Percentiles rank a stretch among this genome's conserved stretches.
These are phyloP conservation scores for Saksenaea oblongispora DNA, from an alignment of 371 early-diverging fungal genomes.

Conservation along the genomic window DNA sequence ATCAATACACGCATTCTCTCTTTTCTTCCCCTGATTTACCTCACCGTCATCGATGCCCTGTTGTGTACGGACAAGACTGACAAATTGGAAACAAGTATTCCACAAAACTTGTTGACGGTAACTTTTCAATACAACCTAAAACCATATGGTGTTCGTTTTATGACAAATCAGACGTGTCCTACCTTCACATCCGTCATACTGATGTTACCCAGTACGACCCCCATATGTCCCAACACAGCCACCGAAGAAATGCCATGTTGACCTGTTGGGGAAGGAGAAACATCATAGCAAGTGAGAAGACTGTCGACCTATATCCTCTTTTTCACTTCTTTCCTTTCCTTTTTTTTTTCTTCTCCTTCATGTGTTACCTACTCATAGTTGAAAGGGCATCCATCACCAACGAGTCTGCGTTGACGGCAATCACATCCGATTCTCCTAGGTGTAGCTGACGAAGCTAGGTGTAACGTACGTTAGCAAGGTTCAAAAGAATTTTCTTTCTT, in stretches of 20 bases:
- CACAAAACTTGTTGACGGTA: constrained; percentile 46
- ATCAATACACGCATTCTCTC: neutral
- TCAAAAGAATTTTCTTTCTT: too few species aligned
- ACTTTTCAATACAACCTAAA: constrained; percentile 45
- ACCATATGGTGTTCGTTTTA: neutral
- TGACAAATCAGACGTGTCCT: constrained; percentile 1
- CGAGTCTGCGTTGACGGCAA: constrained; percentile 54
- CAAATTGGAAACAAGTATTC: constrained; percentile 56
- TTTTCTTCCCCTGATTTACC: constrained; percentile 18
- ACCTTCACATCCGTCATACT: constrained; percentile 72
- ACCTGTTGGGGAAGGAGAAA: constrained; percentile 25
- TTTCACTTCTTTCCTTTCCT: neutral
- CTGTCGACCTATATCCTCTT: neutral
- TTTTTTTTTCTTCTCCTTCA: too few species aligned
- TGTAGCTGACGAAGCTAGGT: constrained; percentile 50
- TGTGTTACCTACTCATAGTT: constrained; percentile 51
- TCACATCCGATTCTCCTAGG: constrained; percentile 54
- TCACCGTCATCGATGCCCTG: constrained; percentile 56
- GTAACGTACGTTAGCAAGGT: too few species aligned
- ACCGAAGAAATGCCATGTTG: constrained; percentile 62
- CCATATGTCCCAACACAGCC: constrained; percentile 59
- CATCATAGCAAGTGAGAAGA: neutral
- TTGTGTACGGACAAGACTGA: constrained; percentile 41
- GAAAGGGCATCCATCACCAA: constrained; percentile 58
- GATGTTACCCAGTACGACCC: constrained; percentile 65